Conservation (phyloP, 2,329 filamentous ascomycete species). For the Pseudogymnoascus sp. region DNA sequence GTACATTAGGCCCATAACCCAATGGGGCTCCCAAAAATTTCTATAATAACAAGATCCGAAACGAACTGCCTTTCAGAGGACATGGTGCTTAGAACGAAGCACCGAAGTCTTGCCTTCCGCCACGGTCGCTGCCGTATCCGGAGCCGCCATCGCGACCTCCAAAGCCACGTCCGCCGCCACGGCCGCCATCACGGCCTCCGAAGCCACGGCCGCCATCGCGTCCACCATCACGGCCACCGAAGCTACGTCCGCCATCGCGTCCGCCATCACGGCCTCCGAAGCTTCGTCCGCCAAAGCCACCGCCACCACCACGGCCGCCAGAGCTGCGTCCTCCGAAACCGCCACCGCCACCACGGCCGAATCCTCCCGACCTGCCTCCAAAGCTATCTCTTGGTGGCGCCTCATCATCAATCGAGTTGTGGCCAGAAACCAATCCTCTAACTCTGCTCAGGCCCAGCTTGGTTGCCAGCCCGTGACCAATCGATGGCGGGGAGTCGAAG, state of each 20-base stretch:
- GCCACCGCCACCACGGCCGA: not conserved
- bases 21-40: not conserved
- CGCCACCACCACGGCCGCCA: not conserved
- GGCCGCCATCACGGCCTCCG: not conserved
- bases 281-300: slow-evolving; percentile 4
- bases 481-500: slow-evolving; percentile 23
- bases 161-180: slow-evolving; percentile 3
- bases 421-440: slow-evolving; percentile 2
- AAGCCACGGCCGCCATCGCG: slow-evolving; percentile 8
- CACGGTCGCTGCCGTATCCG: slow-evolving; percentile 3
- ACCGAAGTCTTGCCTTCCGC: not conserved
- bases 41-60: slow-evolving; percentile 4
- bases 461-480: slow-evolving; percentile 15
- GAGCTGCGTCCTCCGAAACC: not conserved
- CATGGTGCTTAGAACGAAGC: slow-evolving; percentile 1
- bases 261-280: slow-evolving; percentile 9
- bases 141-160: slow-evolving; percentile 9
- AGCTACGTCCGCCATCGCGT: slow-evolving; percentile 1
- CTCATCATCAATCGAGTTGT: slow-evolving; percentile 1
- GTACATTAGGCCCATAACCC: not conserved
- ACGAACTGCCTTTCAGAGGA: not conserved
- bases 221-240: slow-evolving; percentile 8
- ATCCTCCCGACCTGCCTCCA: slow-evolving; percentile 8
- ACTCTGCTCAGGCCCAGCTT: slow-evolving; percentile 19
- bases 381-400: not conserved